phyloP scores from a whole-genome alignment of 2,329 filamentous ascomycete genomes.

The Tolypocladium ophioglossoides region DNA sequence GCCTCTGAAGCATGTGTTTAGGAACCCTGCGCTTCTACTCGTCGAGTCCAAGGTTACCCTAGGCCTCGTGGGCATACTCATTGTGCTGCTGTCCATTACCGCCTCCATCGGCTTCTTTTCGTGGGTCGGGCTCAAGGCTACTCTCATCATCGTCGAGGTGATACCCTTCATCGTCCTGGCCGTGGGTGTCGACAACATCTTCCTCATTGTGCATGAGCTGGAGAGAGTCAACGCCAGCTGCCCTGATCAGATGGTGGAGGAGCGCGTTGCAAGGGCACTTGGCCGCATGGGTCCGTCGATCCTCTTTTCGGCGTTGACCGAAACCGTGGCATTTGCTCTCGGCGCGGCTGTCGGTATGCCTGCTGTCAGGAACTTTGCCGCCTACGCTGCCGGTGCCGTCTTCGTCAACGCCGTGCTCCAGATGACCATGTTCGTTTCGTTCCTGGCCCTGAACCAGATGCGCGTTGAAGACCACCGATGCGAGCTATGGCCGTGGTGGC shows the following conservation, averaged over 20 bases:
- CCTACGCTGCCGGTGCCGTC: slow-evolving; percentile 91
- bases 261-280: slow-evolving; percentile 77
- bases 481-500: slow-evolving; percentile 86
- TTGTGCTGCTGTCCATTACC: slow-evolving; percentile 94
- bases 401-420: slow-evolving; percentile 96
- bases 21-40: slow-evolving; percentile 72
- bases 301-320: slow-evolving; percentile 84
- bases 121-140: slow-evolving; percentile 83
- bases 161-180: slow-evolving; percentile 96
- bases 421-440: slow-evolving; percentile 92
- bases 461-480: slow-evolving; percentile 81
- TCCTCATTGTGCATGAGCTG: slow-evolving; percentile 96
- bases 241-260: slow-evolving; percentile 77
- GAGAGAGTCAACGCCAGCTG: slow-evolving; percentile 89
- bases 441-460: slow-evolving; percentile 82
- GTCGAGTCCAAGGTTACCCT: slow-evolving; percentile 96
- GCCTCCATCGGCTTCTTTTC: slow-evolving; percentile 94
- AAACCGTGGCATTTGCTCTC: slow-evolving; percentile 86
- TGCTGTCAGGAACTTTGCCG: slow-evolving; percentile 91
- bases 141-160: slow-evolving; percentile 94
- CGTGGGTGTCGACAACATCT: slow-evolving; percentile 97
- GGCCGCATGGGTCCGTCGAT: slow-evolving; percentile 97
- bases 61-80: slow-evolving; percentile 87
- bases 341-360: slow-evolving; percentile 96
- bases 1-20: slow-evolving; percentile 65